Evolutionary conservation across 23 red algal genomes (phyloP).

Genomic region (Gracilariopsis chorda): DNA sequence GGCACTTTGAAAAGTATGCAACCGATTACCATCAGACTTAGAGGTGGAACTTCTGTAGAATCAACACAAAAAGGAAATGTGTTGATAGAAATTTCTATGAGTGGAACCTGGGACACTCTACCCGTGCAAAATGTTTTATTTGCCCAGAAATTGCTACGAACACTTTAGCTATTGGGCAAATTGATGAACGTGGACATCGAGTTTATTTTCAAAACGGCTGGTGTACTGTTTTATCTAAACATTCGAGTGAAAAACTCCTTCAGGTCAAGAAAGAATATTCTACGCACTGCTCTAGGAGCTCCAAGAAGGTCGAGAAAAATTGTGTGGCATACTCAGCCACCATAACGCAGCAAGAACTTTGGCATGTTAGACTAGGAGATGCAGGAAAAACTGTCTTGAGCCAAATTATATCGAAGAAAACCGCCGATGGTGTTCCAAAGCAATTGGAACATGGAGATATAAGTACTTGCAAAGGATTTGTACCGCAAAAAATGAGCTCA

Average conservation of each 20-base stretch:
- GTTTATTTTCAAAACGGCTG: not conserved
- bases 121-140: not conserved
- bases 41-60: not conserved
- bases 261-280: not conserved
- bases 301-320: not conserved
- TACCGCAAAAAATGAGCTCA: not conserved
- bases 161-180: not conserved
- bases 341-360: not conserved
- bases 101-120: not conserved
- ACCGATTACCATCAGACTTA: not conserved
- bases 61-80: not conserved
- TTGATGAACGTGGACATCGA: not conserved
- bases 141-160: not conserved
- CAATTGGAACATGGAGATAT: not conserved
- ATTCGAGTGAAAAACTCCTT: not conserved
- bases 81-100: not conserved
- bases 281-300: not conserved
- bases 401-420: not conserved
- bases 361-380: not conserved
- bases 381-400: not conserved
- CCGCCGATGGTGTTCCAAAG: not conserved
- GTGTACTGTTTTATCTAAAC: not conserved
- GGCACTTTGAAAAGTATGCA: not conserved
- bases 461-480: not conserved
- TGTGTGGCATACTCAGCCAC: not conserved